Evolutionary conservation across 805 yeast species (phyloP), one percentile per base, ranked within the genome.

Genomic region (Pichia eremophila): DNA sequence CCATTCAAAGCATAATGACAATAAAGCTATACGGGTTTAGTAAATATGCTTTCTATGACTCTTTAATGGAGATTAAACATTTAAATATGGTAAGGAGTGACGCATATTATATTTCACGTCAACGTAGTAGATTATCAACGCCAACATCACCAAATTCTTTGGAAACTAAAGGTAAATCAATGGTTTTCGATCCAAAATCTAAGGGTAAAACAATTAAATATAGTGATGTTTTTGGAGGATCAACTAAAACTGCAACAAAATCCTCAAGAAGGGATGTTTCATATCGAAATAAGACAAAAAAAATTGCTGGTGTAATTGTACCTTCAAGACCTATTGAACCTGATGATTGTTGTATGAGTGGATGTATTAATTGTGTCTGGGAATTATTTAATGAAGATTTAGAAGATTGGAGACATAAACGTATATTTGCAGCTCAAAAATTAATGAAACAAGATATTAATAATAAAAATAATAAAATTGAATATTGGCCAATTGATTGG

Each of bases 361-460:
- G 99, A 1, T 91, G 99, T 64, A 81, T 87, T 31, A 89, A 91
- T 65, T 91, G 99, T 64, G 98, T 91, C 2, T 93, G 98, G 98
- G 96, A 90, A 57, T 68, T 86, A 46, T 91, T 79, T 62, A 82
- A 84, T 54, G 97, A 91, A 46, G 98, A 93, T 61, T 58, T 90
- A 44, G 81, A 79, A 52, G 87, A 87, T 34, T 93, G 96, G 96
- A 78, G 80, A 57, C 60, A 52, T 1, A 65, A 71, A 57, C 69
- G 95, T 18, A 66, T 65, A 37, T 62, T 71, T 47, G 96, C 96
- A 0, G 84, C 74, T 0, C 41, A 54, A 7, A 57, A 55, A 15
- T 60, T 78, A 44, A 55, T 49, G 31, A 51, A 58, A 5, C 67
- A 63, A 43, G 75, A 74, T 3, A 34, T 5, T 34, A 62, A 62